Percentiles rank a stretch among this genome's conserved stretches.
Conservation (phyloP, 2,329 filamentous ascomycete genomes). For the Penicillium polonicum region DNA sequence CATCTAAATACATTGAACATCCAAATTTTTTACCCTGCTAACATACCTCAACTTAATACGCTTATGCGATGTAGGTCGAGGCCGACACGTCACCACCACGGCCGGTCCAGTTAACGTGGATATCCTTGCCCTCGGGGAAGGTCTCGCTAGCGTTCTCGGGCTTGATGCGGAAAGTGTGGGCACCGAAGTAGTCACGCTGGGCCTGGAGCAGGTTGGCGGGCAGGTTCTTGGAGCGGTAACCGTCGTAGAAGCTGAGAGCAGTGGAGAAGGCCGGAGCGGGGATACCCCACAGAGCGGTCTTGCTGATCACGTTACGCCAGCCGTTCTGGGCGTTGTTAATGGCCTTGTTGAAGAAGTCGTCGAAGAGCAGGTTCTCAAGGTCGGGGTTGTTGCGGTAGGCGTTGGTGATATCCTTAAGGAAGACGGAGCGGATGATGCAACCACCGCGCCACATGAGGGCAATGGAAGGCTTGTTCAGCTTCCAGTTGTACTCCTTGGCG, state of each 20-base stretch:
- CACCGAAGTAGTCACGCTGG: conserved; percentile 99
- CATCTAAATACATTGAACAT: conserved; percentile 31
- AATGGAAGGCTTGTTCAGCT: conserved; percentile 99
- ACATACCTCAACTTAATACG: conserved; percentile 6
- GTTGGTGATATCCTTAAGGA: conserved; percentile 98
- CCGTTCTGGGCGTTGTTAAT: conserved; percentile 94
- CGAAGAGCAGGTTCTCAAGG: conserved; percentile 96
- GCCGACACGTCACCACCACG: conserved; percentile 96
- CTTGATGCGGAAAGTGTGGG: conserved; percentile 87
- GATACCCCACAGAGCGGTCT: conserved; percentile 90
- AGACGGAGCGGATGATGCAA: conserved; percentile 99
- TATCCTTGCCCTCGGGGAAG: conserved; percentile 82
- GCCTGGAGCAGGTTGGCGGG: conserved; percentile 98
- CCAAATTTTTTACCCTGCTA: conserved; percentile 26
- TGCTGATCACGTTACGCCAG: conserved; percentile 88
- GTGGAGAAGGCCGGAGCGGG: conserved; percentile 96
- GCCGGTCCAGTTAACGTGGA: conserved; percentile 99
- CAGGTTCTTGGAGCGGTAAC: conserved; percentile 94
- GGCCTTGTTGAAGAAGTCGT: conserved; percentile 99
- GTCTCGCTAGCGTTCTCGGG: conserved; percentile 72
- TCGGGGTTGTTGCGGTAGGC: conserved; percentile 94
- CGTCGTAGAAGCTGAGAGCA: conserved; percentile 97
- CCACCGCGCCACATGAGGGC: conserved; percentile 99
- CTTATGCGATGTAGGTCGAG: conserved; percentile 94
- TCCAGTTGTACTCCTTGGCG: conserved; percentile 94